phyloP scores from a whole-genome alignment of 164 flowering plant genomes.

The Buxus sempervirens region DNA sequence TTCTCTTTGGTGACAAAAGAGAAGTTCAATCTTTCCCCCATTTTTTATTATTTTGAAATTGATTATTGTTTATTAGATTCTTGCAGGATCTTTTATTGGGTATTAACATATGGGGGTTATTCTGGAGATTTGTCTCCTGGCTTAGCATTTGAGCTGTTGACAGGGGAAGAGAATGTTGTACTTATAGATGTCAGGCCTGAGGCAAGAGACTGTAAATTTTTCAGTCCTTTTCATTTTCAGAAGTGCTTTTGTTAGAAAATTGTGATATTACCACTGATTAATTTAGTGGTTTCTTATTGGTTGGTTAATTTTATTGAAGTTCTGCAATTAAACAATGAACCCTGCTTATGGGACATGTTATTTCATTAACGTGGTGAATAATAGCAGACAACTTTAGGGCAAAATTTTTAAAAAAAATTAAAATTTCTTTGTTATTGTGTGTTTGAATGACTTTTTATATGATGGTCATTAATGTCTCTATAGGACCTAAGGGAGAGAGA shows the following conservation, averaged over 20 bases:
- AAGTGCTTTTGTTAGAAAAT: conserved; percentile 1
- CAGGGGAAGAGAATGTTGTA: conserved; percentile 46
- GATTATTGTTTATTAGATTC: conserved; percentile 49
- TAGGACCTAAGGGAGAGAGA: conserved; percentile 80
- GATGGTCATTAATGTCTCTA: conserved; percentile 20
- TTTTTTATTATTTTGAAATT: conserved; percentile 15
- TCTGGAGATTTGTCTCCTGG: conserved; percentile 84
- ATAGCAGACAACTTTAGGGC: not conserved
- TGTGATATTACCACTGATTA: not conserved
- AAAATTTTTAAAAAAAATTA: no score
- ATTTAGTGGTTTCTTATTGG: not conserved
- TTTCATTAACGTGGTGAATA: not conserved
- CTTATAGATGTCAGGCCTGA: conserved; percentile 94
- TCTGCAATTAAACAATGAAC: not conserved
- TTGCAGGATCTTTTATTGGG: conserved; percentile 79
- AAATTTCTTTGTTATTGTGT: no score
- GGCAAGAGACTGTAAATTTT: conserved; percentile 80
- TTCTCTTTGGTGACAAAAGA: conserved; percentile 14
- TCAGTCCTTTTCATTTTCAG: conserved; percentile 40
- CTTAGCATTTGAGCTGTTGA: conserved; percentile 57
- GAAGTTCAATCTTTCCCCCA: not conserved
- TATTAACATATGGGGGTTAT: conserved; percentile 72
- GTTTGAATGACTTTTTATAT: conserved; percentile 2
- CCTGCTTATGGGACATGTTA: not conserved
- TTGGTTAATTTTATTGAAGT: not conserved